Evolutionary conservation across 2,329 filamentous ascomycete genomes (phyloP), one percentile per base, ranked within the genome.

Genomic region (Colletotrichum australisinense): DNA sequence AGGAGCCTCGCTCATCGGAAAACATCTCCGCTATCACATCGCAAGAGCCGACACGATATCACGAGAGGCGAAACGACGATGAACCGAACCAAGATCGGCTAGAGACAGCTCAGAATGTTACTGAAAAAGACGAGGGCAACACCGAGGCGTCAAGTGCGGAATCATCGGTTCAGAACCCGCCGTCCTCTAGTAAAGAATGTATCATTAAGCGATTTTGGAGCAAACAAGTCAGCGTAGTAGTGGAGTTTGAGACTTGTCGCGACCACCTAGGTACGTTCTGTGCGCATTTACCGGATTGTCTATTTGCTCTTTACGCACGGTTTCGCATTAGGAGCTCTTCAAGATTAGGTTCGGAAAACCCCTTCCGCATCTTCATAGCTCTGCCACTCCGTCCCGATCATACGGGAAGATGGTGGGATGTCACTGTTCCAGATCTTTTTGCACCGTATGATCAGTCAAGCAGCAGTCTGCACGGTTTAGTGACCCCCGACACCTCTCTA

Each of bases 211-310:
- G 55, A 19, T 86, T 87, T 73, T 90, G 88, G 88, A 80, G 80
- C 53, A 81, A 83, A 30, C 83, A 90, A 72, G 79, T 91, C 62
- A 84, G 82, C 65, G 79, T 89, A 7, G 81, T 84, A 4, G 88
- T 91, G 19, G 85, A 87, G 16, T 85, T 87, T 73, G 82, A 84
- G 32, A 79, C 83, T 60, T 86, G 86, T 75, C 83, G 89, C 79
- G 89, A 91, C 77, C 88, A 91, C 80, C 77, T 91, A 55, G 89
- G 89, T 90, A 75, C 16, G 74, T 63, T 9, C 5, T 49, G n/a
- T 35, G 46, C 84, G 67, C 84, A 75, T 52, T 35, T 19, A 28
- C 26, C 63, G 30, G 28, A 32, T 24, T 8, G 8, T 64, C 35
- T 67, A 67, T 28, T 53, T 5, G 46, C 53, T 75, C 49, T 28